These are phyloP conservation scores for Septoria petroselini DNA, from an alignment of 2,329 filamentous ascomycete species.

Conservation along the genomic window DNA sequence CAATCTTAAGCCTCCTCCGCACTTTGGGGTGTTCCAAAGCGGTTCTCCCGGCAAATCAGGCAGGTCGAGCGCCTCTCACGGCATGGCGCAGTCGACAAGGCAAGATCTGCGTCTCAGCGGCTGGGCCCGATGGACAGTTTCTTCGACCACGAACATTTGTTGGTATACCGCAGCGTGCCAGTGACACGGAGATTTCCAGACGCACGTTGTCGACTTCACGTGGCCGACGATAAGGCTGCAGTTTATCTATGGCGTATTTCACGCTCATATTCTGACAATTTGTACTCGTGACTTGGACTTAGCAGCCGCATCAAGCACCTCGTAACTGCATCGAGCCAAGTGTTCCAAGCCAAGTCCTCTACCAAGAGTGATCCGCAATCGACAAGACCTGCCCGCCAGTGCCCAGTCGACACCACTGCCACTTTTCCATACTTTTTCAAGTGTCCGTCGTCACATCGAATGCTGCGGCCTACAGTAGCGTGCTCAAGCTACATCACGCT, in stretches of 20 bases:
- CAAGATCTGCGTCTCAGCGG: conserved; percentile 15
- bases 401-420: conserved; percentile 7
- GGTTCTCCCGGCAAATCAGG: background rate
- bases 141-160: background rate
- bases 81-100: background rate
- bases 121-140: conserved; percentile 7
- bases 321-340: background rate
- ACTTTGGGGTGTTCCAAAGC: conserved; percentile 1
- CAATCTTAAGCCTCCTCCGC: conserved; percentile 6
- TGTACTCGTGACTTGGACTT: background rate
- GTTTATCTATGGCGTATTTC: background rate
- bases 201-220: conserved; percentile 1
- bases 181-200: background rate
- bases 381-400: conserved; percentile 8
- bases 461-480: background rate
- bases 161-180: background rate
- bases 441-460: background rate
- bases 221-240: background rate
- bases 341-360: conserved; percentile 7
- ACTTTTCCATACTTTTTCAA: too few relatives aligned
- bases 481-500: conserved; percentile 1
- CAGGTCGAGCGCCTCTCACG: conserved; percentile 1
- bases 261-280: background rate
- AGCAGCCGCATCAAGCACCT: background rate
- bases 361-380: conserved; percentile 11